These are phyloP conservation scores for Albatrellus ellisii DNA, from an alignment of 768 basidiomycete species.

Conservation along the genomic window DNA sequence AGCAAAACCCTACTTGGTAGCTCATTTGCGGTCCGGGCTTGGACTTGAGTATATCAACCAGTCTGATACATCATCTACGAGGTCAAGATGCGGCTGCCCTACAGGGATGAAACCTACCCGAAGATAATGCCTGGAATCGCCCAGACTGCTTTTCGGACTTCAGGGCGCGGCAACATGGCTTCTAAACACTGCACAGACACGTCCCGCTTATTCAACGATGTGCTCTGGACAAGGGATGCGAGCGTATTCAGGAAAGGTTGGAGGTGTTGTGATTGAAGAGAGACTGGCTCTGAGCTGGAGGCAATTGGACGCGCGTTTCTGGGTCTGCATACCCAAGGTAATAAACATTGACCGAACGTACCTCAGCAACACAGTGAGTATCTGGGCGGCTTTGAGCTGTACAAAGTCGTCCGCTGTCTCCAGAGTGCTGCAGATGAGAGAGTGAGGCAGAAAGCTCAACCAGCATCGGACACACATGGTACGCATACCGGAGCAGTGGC, in stretches of 20 bases:
- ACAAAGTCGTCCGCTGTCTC: constrained; percentile 89
- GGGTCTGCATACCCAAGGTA: no score
- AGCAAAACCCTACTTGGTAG: constrained; percentile 86
- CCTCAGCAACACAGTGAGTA: constrained; percentile 80
- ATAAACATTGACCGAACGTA: constrained; percentile 18
- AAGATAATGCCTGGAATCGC: constrained; percentile 47
- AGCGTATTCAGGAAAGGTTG: constrained; percentile 24
- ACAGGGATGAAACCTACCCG: constrained; percentile 33
- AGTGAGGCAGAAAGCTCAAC: constrained; percentile 5
- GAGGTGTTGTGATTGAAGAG: constrained; percentile 17
- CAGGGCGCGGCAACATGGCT: constrained; percentile 67
- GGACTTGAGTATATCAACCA: constrained; percentile 72
- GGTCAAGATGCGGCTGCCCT: background rate
- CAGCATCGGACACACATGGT: background rate
- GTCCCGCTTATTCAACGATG: constrained; percentile 61
- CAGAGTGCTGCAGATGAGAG: constrained; percentile 39
- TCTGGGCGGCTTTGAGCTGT: constrained; percentile 82
- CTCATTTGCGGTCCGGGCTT: constrained; percentile 86
- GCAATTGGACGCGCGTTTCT: background rate
- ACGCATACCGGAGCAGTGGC: constrained; percentile 57
- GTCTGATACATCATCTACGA: constrained; percentile 28
- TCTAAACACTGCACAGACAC: constrained; percentile 88
- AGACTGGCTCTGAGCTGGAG: constrained; percentile 17
- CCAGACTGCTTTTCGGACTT: constrained; percentile 78
- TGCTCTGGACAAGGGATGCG: constrained; percentile 20